Base-by-base conservation (phyloP, 768 basidiomycete genomes). In the Lyophyllum semitale region DNA sequence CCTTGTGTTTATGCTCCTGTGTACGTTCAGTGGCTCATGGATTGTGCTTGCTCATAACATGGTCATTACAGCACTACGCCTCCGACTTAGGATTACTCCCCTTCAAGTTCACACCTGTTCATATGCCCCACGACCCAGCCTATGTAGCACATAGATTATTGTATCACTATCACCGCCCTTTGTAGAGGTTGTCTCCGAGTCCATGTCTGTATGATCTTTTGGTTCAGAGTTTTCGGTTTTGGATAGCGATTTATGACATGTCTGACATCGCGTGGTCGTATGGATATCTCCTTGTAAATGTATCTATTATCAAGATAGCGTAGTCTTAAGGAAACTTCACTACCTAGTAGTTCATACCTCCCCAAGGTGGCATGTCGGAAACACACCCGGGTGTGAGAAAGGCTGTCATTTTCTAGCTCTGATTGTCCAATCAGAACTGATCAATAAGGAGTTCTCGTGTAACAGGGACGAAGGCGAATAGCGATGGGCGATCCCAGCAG, bases 1-100 rank as follows among this genome's bases (percentile, higher is more conserved):
- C 78, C 82, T 2, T 90, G 88, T 62, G 61, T 65, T 42, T 90
- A 89, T 65, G 64, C 74, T 20, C 84, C 88, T 55, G 88, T 89
- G 86, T 88, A 74, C 71, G 85, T 75, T 41, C 53, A 57, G 53
- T 52, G 32, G 45, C 48, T 22, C 13, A 20, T 8, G 4, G 13
- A 3, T 45, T 9, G 11, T 20, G 13, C 9, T 25, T 25, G 12
- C 29, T 51, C 27, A 27, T 42, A 17, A 41, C 50, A 8, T 29
- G 25, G n/a, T n/a, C n/a, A 11, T 41, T 42, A 27, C 9, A 51
- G 50, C 40, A 51, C 42, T 18, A 29, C 38, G 27, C 35, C 37
- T 42, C 27, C 11, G 26, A 42, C 6, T 42, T 51, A 30, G 8
- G 3, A 23, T 26, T 5, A 30, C 49, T 26, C 20, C 41, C 41